Base-by-base conservation (phyloP, 176 grass and related monocot species). In the Poa annua region DNA sequence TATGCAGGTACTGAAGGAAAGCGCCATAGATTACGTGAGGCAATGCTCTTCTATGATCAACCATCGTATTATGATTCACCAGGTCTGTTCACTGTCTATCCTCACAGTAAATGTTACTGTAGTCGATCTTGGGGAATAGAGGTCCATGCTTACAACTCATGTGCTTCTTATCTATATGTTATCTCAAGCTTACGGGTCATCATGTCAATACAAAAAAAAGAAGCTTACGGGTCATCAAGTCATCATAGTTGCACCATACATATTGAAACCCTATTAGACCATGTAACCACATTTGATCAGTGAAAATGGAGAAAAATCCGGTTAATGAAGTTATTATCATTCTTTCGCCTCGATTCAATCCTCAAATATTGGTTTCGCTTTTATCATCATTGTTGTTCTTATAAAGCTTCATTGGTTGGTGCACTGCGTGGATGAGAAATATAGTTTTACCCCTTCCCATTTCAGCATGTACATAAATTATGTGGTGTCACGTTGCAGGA, bases 1-100 rank as follows among this genome's bases (percentile, higher is more conserved):
- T 99, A 93, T 88, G 93, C 89, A 7, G 96, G 96, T 81, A 93
- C 93, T 22, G 96, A 92, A 87, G 96, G 96, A 90, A 99, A 99
- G 81, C 91, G 93, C 64, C 93, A 99, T 82, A 93, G 96, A 76
- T 86, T 99, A 80, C 88, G 96, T 9, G 96, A 99, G 81, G 93
- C 89, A 66, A 90, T 96, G 89, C 91, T 93, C 66, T 99, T 99
- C 89, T 89, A 85, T 81, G 96, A 99, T 77, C 85, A 84, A 51
- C 83, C 91, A 21, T 63, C 85, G 52, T 99, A 99, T 92, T 99
- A 94, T 67, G 91, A 94, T 22, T 88, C 96, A 64, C 83, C 89
- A 90, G 96, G 96, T 96, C 16, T 86, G 70, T 54, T 88, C 80
- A 82, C 20, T 71, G 75, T 71, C 54, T 84, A 83, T 79, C 4